Percentiles rank a stretch among this genome's conserved stretches.
Evolutionary conservation across 345 rosid species (phyloP).

Genomic region (Kandelia obovata): DNA sequence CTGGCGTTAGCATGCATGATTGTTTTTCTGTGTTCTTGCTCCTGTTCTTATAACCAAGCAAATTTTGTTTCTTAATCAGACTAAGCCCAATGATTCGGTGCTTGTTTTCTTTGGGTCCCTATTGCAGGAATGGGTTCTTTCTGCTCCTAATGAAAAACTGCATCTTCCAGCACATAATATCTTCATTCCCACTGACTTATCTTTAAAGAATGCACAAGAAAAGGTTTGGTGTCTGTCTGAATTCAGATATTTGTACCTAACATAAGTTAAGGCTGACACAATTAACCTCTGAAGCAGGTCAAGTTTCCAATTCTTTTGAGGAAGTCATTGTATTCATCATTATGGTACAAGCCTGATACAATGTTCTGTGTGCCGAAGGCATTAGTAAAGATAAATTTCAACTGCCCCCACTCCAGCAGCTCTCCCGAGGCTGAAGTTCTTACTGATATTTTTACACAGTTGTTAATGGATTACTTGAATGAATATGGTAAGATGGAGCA

Average conservation of each 20-base stretch:
- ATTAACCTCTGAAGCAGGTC: constrained; percentile 44
- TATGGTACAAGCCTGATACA: constrained; percentile 91
- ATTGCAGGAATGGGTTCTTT: constrained; percentile 74
- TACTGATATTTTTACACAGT: constrained; percentile 58
- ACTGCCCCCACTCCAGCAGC: constrained; percentile 64
- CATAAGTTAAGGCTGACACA: constrained; percentile 12
- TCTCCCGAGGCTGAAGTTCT: constrained; percentile 84
- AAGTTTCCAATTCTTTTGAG: constrained; percentile 56
- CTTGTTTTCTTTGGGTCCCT: constrained; percentile 1
- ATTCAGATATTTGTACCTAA: neutral
- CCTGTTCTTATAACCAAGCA: neutral
- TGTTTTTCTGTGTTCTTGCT: neutral
- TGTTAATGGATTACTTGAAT: constrained; percentile 88
- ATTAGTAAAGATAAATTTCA: constrained; percentile 70
- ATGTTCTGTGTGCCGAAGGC: constrained; percentile 79
- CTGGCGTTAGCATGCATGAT: too few species aligned
- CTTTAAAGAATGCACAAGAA: constrained; percentile 53
- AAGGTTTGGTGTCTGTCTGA: constrained; percentile 43
- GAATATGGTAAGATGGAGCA: constrained; percentile 68
- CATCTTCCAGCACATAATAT: constrained; percentile 69
- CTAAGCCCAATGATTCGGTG: neutral
- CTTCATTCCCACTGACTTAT: constrained; percentile 82
- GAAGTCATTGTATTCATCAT: constrained; percentile 55
- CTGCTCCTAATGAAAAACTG: constrained; percentile 59
- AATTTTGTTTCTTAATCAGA: too few species aligned